These are phyloP conservation scores for Tetrahymena malaccensis DNA, from an alignment of 73 alveolate genomes.

Conservation along the genomic window DNA sequence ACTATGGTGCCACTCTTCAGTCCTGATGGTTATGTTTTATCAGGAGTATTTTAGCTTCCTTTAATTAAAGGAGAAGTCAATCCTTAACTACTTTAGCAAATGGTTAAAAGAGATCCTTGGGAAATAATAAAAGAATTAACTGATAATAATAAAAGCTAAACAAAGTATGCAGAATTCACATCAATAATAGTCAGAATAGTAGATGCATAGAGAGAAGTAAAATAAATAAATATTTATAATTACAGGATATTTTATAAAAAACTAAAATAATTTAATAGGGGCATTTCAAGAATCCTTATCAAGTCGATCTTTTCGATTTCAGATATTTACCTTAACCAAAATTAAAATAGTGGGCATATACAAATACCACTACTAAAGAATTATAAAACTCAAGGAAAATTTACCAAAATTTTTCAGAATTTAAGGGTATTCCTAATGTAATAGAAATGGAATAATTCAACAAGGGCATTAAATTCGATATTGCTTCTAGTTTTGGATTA, in stretches of 20 bases:
- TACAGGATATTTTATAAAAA: not conserved
- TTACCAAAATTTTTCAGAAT: not conserved
- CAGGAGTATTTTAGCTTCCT: constrained; percentile 60
- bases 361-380: not conserved
- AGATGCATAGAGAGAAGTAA: constrained; percentile 70
- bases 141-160: constrained; percentile 19
- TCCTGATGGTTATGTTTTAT: constrained; percentile 58
- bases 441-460: not conserved
- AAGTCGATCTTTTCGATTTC: constrained; percentile 53
- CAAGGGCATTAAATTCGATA: not conserved
- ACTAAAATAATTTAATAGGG: constrained; percentile 21
- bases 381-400: not conserved
- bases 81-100: constrained; percentile 40
- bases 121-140: constrained; percentile 37
- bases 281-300: constrained; percentile 52
- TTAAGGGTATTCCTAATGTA: not conserved
- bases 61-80: constrained; percentile 61
- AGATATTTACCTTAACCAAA: constrained; percentile 55
- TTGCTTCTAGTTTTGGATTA: not conserved
- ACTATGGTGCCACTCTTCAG: constrained; percentile 58
- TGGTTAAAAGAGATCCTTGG: constrained; percentile 44
- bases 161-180: constrained; percentile 44
- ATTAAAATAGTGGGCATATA: not conserved
- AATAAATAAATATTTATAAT: not conserved
- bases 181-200: constrained; percentile 65